Evolutionary conservation across 2,329 filamentous ascomycete genomes (phyloP).

Genomic region (Aspergillus flavus): DNA sequence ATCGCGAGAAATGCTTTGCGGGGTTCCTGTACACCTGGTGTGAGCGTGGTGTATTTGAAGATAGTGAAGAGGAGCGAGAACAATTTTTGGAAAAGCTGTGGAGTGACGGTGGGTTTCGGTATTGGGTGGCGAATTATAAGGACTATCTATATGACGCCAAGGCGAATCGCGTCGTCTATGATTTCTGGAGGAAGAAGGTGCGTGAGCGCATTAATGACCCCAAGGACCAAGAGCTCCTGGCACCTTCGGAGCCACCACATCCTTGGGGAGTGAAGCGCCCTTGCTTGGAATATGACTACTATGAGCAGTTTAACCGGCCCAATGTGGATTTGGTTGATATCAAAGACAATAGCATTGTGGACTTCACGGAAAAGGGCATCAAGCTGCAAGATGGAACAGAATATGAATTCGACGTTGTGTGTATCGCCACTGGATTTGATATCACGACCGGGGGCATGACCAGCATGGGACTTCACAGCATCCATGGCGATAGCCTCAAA

Average conservation of each 20-base stretch:
- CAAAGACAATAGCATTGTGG: conserved; percentile 46
- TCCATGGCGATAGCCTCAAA: conserved; percentile 32
- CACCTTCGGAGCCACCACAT: conserved; percentile 56
- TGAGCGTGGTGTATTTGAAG: conserved; percentile 60
- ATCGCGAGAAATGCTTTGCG: conserved; percentile 57
- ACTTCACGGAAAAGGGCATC: conserved; percentile 46
- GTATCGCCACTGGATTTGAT: conserved; percentile 51
- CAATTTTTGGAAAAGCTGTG: conserved; percentile 55
- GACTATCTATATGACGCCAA: conserved; percentile 52
- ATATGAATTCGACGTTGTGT: conserved; percentile 44
- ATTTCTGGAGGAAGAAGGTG: conserved; percentile 59
- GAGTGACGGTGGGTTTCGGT: conserved; percentile 57
- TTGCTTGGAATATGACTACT: conserved; percentile 53
- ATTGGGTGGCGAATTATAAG: conserved; percentile 58
- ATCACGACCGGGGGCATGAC: conserved; percentile 45
- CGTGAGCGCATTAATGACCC: conserved; percentile 55
- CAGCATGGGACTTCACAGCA: conserved; percentile 42
- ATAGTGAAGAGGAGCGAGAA: conserved; percentile 53
- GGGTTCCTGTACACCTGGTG: conserved; percentile 62
- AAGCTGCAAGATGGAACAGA: conserved; percentile 39
- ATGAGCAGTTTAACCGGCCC: conserved; percentile 51
- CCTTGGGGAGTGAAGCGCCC: conserved; percentile 58
- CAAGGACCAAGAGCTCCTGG: conserved; percentile 53
- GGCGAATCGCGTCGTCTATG: conserved; percentile 58
- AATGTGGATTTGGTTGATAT: conserved; percentile 53